phyloP scores from a whole-genome alignment of 1,284 basidiomycete genomes.

The Ganoderma multipileum region DNA sequence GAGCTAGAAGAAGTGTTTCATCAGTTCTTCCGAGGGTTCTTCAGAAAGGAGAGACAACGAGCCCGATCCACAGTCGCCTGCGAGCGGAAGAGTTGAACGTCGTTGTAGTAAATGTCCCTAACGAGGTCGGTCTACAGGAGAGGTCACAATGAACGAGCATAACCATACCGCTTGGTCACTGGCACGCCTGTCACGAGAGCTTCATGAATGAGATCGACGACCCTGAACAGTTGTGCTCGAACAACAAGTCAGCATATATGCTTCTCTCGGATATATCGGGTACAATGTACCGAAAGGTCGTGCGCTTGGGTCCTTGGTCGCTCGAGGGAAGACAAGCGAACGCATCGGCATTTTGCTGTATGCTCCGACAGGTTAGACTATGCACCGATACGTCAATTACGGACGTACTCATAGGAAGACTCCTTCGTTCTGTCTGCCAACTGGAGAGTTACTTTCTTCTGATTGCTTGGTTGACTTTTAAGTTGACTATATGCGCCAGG shows the following conservation, averaged over 20 bases:
- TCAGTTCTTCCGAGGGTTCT: not conserved
- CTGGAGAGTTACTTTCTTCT: conserved; percentile 36
- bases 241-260: conserved; percentile 3
- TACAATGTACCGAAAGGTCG: conserved; percentile 55
- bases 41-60: conserved; percentile 23
- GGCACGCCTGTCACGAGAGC: conserved; percentile 61
- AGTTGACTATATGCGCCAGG: conserved; percentile 25
- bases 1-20: conserved; percentile 54
- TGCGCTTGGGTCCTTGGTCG: conserved; percentile 52
- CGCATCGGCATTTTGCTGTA: conserved; percentile 31
- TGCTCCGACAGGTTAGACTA: conserved; percentile 3
- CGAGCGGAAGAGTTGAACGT: conserved; percentile 76
- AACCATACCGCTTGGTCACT: conserved; percentile 70
- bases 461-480: not conserved
- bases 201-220: conserved; percentile 70
- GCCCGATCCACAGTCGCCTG: conserved; percentile 83
- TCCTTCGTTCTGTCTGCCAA: conserved; percentile 41
- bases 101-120: conserved; percentile 90
- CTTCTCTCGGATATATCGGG: not conserved
- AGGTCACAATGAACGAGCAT: not conserved
- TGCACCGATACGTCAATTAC: not conserved
- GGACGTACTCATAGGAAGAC: conserved; percentile 35
- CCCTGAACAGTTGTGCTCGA: conserved; percentile 68
- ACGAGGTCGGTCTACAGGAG: not conserved
- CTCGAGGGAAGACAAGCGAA: conserved; percentile 43